Evolutionary conservation across 345 rosid genomes (phyloP).

Genomic region (Lepidium didymum): DNA sequence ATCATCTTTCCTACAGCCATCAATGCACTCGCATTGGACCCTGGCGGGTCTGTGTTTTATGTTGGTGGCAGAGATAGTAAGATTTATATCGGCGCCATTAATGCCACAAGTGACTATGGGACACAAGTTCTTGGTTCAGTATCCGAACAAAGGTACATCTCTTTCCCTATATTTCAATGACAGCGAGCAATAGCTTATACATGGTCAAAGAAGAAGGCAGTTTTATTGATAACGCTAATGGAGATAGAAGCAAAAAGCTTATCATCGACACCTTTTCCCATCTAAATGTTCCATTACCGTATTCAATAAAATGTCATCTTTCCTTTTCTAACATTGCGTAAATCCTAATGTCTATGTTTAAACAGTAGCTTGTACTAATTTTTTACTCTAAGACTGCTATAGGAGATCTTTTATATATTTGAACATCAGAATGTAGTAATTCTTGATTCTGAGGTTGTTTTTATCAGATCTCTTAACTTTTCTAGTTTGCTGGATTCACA

Average conservation of each 20-base stretch:
- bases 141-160: constrained; percentile 54
- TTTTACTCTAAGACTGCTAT: neutral
- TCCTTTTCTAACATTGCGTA: neutral
- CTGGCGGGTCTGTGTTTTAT: constrained; percentile 74
- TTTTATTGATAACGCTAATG: neutral
- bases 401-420: neutral
- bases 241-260: constrained; percentile 31
- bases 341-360: neutral
- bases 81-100: constrained; percentile 62
- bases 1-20: constrained; percentile 64
- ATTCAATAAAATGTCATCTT: neutral
- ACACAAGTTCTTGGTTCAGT: constrained; percentile 58
- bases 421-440: neutral
- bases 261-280: constrained; percentile 31
- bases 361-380: neutral
- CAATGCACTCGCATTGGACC: constrained; percentile 72
- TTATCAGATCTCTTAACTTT: neutral
- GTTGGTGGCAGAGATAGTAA: constrained; percentile 83
- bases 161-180: neutral
- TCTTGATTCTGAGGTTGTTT: neutral
- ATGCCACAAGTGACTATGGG: constrained; percentile 50
- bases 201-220: no score
- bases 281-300: constrained; percentile 8
- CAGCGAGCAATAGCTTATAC: neutral
- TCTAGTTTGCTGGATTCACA: neutral